Evolutionary conservation across 2,329 filamentous ascomycete species (phyloP).

Genomic region (Microsporum ferrugineum): DNA sequence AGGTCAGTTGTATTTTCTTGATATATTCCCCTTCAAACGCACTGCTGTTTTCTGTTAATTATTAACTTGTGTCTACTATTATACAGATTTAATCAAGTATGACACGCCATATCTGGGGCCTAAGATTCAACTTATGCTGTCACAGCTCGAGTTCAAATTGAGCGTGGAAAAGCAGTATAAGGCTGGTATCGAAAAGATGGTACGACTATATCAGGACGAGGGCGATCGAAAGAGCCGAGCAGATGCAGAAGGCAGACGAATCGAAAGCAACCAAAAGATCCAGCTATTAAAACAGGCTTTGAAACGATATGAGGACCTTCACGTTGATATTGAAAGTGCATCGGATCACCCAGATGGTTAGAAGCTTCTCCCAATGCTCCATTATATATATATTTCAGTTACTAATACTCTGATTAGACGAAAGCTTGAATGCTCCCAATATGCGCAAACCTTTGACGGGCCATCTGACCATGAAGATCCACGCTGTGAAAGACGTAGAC

Average conservation of each 20-base stretch:
- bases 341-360: conserved; percentile 69
- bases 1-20: conserved; percentile 45
- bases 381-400: neutral
- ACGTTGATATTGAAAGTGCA: conserved; percentile 75
- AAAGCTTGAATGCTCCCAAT: conserved; percentile 91
- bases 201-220: conserved; percentile 92
- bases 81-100: conserved; percentile 92
- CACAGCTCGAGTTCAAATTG: conserved; percentile 96
- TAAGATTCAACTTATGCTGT: conserved; percentile 97
- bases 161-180: conserved; percentile 99
- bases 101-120: conserved; percentile 91
- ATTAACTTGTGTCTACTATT: conserved; percentile 16
- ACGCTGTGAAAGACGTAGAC: conserved; percentile 87
- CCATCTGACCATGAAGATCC: conserved; percentile 72
- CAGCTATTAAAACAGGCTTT: conserved; percentile 88
- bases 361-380: conserved; percentile 19
- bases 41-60: neutral
- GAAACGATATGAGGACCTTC: conserved; percentile 92
- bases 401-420: conserved; percentile 48
- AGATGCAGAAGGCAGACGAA: conserved; percentile 76
- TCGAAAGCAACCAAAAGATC: conserved; percentile 97
- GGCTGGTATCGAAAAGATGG: conserved; percentile 98
- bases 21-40: neutral
- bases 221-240: conserved; percentile 90
- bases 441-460: conserved; percentile 92